Evolutionary conservation across 1,284 basidiomycete species (phyloP), one percentile per base, ranked within the genome.

Genomic region (Ustilago cynodontis): DNA sequence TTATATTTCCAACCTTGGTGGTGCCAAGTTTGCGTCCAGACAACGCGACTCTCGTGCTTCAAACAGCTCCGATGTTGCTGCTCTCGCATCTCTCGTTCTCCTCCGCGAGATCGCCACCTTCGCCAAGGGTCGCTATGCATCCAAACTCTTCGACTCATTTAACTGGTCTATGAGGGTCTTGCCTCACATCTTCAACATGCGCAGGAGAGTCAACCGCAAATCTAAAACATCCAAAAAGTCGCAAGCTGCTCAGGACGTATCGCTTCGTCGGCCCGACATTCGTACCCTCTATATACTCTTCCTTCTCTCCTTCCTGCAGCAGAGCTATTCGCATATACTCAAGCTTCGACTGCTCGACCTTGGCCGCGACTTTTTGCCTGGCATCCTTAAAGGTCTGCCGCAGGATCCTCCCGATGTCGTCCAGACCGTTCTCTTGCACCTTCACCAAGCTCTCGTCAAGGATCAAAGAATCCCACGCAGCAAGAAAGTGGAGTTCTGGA

Each of bases 231-330:
- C 69, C 41, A 72, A 72, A 29, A 72, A 67, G 60, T 8, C 69
- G 3, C 62, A 65, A n/a, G 49, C 45, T 9, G 62, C 69, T 31
- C 59, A 63, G 13, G 66, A 75, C 33, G 78, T 78, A 1, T 74
- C 75, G 7, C 73, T 85, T 37, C 60, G 65, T 6, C 52, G 77
- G 4, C 78, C 82, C 14, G 84, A 85, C 53, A 75, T 84, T 13
- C 77, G 83, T 26, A 82, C 82, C 3, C 76, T 82, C 35, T 85
- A 80, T 58, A 72, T 85, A n/a, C 62, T 81, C 35, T 80, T 85
- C 57, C 71, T 83, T 0, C 65, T 80, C 28, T 71, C 82, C 14
- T 77, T 85, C 52, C 57, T 85, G 39, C 62, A 65, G 47, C 82
- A 73, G 68, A 67, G 65, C 64, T 82, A 68, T 53, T 69, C 72